A percentile compares a stretch with the other conserved stretches of the same genome.
phyloP scores from a whole-genome alignment of 2,329 filamentous ascomycete genomes.

The Clonostachys chloroleuca region DNA sequence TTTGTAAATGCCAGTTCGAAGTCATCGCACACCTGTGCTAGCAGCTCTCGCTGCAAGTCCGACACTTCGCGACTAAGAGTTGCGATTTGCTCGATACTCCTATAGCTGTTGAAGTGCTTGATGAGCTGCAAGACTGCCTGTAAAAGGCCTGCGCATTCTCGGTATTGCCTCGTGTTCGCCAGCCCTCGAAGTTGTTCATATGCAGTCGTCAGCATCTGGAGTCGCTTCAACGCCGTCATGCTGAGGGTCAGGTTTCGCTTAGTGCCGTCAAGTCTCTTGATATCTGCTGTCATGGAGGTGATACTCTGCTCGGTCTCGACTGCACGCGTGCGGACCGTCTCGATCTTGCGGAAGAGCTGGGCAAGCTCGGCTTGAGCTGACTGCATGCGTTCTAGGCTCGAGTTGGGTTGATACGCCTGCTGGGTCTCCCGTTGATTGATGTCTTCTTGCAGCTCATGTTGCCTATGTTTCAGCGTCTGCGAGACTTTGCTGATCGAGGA shows the following conservation, averaged over 20 bases:
- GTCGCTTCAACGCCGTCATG: conserved; percentile 94
- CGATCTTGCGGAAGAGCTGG: conserved; percentile 89
- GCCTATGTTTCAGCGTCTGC: conserved; percentile 66
- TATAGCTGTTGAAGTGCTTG: conserved; percentile 97
- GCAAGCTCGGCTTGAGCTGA: conserved; percentile 85
- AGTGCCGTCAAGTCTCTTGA: conserved; percentile 93
- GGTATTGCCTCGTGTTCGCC: conserved; percentile 82
- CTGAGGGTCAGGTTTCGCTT: conserved; percentile 95
- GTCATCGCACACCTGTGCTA: conserved; percentile 98
- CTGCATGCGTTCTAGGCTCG: conserved; percentile 87
- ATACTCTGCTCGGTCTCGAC: conserved; percentile 93
- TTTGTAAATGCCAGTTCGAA: conserved; percentile 95
- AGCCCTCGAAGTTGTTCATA: conserved; percentile 90
- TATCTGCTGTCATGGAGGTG: conserved; percentile 97
- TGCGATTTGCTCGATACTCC: conserved; percentile 97
- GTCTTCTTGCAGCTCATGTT: conserved; percentile 76
- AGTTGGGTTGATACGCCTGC: conserved; percentile 81
- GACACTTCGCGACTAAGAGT: conserved; percentile 87
- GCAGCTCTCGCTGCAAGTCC: conserved; percentile 84
- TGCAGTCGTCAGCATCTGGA: conserved; percentile 99
- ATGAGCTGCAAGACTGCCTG: conserved; percentile 96
- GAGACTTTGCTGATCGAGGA: conserved; percentile 72
- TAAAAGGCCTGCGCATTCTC: conserved; percentile 88
- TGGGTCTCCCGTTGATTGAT: conserved; percentile 70
- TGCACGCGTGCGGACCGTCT: conserved; percentile 83